Percentiles rank a stretch among this genome's conserved stretches.
These are phyloP conservation scores for Cordyceps militaris DNA, from an alignment of 2,329 filamentous ascomycete species.

Conservation along the genomic window DNA sequence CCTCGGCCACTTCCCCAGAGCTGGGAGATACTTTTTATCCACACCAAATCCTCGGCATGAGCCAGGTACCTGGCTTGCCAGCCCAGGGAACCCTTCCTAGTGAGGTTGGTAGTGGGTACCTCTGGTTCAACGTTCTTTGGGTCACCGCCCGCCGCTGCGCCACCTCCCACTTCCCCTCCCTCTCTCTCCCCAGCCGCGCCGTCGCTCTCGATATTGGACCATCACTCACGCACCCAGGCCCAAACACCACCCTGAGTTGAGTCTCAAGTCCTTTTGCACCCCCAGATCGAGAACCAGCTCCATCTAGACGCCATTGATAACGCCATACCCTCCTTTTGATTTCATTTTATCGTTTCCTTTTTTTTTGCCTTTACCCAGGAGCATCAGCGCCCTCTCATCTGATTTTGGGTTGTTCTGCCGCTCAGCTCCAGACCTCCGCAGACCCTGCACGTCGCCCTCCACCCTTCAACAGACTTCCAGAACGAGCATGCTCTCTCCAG, in stretches of 20 bases:
- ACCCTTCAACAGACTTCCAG: neutral
- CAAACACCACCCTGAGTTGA: neutral
- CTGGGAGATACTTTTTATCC: neutral
- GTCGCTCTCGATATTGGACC: neutral
- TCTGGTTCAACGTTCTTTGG: too few species aligned
- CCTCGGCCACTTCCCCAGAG: neutral
- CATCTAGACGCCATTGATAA: conserved; percentile 7
- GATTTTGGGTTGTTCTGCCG: neutral
- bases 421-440: neutral
- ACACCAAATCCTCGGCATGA: neutral
- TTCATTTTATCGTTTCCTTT: too few species aligned
- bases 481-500: neutral
- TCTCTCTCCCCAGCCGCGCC: neutral
- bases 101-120: too few species aligned
- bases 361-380: too few species aligned
- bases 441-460: neutral
- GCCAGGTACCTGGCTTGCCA: neutral
- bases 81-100: neutral
- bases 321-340: conserved; percentile 2
- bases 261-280: conserved; percentile 2
- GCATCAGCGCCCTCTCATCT: conserved; percentile 10
- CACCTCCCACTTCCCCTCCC: neutral
- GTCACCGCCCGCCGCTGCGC: neutral
- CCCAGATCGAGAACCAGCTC: conserved; percentile 9
- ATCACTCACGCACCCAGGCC: neutral